Base-by-base conservation (phyloP, 129 eudicot genomes). In the Chrysanthemum makinoi region DNA sequence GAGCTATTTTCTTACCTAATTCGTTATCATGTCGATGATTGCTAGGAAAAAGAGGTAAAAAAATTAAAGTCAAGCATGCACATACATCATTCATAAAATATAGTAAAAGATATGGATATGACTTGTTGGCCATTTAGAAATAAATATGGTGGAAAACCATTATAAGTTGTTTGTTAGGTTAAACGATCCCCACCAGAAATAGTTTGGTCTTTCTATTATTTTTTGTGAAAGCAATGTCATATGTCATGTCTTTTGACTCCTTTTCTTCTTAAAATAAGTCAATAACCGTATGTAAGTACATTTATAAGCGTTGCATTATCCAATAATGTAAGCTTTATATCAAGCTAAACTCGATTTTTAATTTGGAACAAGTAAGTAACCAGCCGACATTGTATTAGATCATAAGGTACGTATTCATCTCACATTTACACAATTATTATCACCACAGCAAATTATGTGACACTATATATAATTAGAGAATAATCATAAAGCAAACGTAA, bases 111-210 rank as follows among this genome's bases (percentile, higher is more conserved):
- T 12, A 28, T 58, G 62, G 62, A 69, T 68, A 35, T 61, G 80
- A 60, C 64, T 60, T 76, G 75, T 76, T 68, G 69, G 69, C 70
- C 80, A 61, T 50, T 14, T 59, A 76, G 53, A 68, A 60, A 68
- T 60, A 76, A 65, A 35, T 65, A 65, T 55, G 64, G 54, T 75
- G 79, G 65, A 74, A 74, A 64, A 35, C 56, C 72, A 65, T 74
- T 65, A 76, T 76, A 60, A 76, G 51, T 35, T 50, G 64, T 49
- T 68, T 68, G 70, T 76, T 76, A 60, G 56, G 70, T 76, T 76
- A 75, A 75, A 68, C 64, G 57, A 69, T 76, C 69, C 20, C 80
- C 67, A 69, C 80, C 70, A 68, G 67, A 68, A 68, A 60, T 75
- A 18, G 48, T 65, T 43, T 50, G 49, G 11, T 28, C 20, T 35